Conservation (phyloP, 306 rosid genomes). For the Nissolia schottii region DNA sequence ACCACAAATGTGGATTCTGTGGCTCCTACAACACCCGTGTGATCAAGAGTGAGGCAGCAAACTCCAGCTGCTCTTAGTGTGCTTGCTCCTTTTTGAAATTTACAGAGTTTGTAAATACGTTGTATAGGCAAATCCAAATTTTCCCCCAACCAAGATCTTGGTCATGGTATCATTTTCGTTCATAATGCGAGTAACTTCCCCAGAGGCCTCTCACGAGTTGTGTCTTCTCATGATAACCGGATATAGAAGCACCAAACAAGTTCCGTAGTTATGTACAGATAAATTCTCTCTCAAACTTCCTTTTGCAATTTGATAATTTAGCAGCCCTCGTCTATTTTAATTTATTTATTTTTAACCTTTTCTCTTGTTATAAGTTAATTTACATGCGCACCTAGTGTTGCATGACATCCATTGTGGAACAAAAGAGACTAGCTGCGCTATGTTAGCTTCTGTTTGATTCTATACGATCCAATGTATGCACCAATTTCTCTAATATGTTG, state of each 20-base stretch:
- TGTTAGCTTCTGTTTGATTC: not conserved
- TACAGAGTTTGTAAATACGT: constrained; percentile 50
- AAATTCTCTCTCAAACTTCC: not conserved
- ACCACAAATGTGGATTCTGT: constrained; percentile 84
- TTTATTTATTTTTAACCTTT: not conserved
- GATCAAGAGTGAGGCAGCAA: constrained; percentile 61
- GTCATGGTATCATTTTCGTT: constrained; percentile 25
- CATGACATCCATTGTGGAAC: not conserved
- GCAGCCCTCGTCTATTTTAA: not conserved
- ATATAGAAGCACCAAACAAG: constrained; percentile 7
- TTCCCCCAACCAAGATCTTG: constrained; percentile 38
- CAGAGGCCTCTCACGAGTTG: constrained; percentile 27
- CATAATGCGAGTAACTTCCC: constrained; percentile 30
- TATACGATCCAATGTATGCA: not conserved
- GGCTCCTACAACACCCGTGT: constrained; percentile 95
- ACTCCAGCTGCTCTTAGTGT: constrained; percentile 46
- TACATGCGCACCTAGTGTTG: not conserved
- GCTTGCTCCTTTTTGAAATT: constrained; percentile 7
- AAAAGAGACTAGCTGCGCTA: not conserved
- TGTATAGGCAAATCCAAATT: constrained; percentile 60
- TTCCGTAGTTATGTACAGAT: constrained; percentile 38
- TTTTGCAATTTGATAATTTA: constrained; percentile 14
- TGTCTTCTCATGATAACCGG: constrained; percentile 13
- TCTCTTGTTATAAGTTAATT: not conserved
- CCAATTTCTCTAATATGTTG: not conserved